phyloP scores from a whole-genome alignment of 176 grass and related monocot genomes.

The Eleusine coracana region DNA sequence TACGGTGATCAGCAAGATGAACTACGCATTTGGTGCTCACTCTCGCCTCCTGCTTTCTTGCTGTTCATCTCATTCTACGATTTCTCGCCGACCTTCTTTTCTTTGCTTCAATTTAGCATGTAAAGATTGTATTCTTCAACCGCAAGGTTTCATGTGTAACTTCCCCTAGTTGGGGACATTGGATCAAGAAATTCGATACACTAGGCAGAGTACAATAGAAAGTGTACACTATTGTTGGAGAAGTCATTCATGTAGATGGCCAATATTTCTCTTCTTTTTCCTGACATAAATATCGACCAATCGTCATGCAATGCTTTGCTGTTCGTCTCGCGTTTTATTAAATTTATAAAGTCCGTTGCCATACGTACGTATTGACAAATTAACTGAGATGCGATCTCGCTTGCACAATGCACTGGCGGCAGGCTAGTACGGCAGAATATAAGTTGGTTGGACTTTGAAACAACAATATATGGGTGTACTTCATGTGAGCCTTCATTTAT shows the following conservation, averaged over 20 bases:
- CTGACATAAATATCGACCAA: not conserved
- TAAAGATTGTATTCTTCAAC: constrained; percentile 34
- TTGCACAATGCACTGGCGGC: not conserved
- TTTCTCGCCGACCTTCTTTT: not conserved
- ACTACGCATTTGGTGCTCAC: not conserved
- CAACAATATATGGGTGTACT: not conserved
- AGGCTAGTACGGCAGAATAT: not conserved
- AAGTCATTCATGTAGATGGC: not conserved
- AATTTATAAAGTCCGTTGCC: not conserved
- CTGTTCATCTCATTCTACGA: not conserved
- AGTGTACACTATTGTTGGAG: constrained; percentile 16
- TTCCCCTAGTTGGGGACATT: not conserved
- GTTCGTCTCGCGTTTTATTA: not conserved
- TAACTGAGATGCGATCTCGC: constrained; percentile 4
- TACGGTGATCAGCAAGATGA: not conserved
- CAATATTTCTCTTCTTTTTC: not conserved
- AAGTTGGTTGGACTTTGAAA: not conserved
- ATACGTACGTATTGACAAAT: not conserved
- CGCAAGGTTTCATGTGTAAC: not conserved
- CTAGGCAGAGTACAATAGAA: not conserved
- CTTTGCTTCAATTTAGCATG: constrained; percentile 29
- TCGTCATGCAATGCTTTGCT: not conserved
- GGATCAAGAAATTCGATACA: not conserved
- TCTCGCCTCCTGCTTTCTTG: not conserved
- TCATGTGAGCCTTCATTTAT: not conserved